Base-by-base conservation (phyloP, 2,329 filamentous ascomycete species). In the Dactylellina leptospora region DNA sequence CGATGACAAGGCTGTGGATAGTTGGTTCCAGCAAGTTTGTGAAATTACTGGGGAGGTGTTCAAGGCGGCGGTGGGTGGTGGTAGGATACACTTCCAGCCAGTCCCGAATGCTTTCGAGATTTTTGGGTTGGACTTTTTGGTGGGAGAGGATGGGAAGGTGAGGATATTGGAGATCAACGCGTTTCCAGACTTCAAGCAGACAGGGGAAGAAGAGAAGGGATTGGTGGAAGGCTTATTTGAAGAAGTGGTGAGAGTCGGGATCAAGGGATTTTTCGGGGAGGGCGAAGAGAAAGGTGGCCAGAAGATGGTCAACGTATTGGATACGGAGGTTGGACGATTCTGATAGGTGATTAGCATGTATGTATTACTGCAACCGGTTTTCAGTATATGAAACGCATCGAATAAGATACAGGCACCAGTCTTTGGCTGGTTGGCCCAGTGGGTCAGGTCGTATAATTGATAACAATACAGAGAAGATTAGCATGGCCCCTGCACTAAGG, bases 101-200 rank as follows among this genome's bases (percentile, higher is more conserved):
- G 79, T 96, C 51, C 87, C 88, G 0, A 93, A 96, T 79, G 91
- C 89, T 0, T 97, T 97, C 78, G 95, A 99, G 82, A 83, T 96
- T 5, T 99, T 90, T 79, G 95, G 95, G 0, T 80, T 97, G 42
- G 95, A 99, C 79, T 99, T 95, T 78, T 80, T 99, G 77, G 88
- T 97, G 8, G 91, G 92, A 77, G 83, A 78, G 0, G 77, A 79
- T 6, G 88, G 87, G 0, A 83, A 77, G 2, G 85, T 87, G 2
- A 97, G 88, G 87, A 79, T 99, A 77, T 82, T 99, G 63, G 95
- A 99, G 82, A 86, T 96, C 28, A 99, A 99, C 82, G 91, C 93
- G 0, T 99, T 96, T 80, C 95, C 95, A 8, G 95, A 99, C 81
- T 97, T 97, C 78, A 88, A 86, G 78, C 93, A 97, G 85, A 96